A percentile compares a stretch with the other conserved stretches of the same genome.
These are phyloP conservation scores for Pseudofabraea citricarpa DNA, from an alignment of 2,329 filamentous ascomycete species.

Conservation along the genomic window DNA sequence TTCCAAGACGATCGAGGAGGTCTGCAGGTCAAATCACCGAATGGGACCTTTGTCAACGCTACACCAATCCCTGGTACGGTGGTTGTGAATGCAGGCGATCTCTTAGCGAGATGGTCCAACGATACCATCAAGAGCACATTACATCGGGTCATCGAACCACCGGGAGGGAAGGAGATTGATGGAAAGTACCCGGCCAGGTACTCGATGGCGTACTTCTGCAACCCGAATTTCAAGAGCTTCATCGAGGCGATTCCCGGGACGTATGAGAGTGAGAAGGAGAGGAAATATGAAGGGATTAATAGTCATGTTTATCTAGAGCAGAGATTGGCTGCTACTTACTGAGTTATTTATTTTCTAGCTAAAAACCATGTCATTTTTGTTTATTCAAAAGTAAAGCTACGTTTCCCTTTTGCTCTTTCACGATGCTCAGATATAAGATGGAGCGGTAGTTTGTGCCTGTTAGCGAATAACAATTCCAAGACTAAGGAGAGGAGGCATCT, in stretches of 20 bases:
- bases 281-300: constrained; percentile 75
- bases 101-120: constrained; percentile 85
- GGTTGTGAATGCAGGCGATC: constrained; percentile 84
- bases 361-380: no score
- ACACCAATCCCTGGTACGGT: constrained; percentile 77
- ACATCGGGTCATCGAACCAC: constrained; percentile 86
- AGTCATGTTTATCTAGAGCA: constrained; percentile 78
- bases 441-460: no score
- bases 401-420: no score
- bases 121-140: constrained; percentile 87
- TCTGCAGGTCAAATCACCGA: constrained; percentile 59
- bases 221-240: constrained; percentile 57
- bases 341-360: no score
- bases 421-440: no score
- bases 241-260: constrained; percentile 66
- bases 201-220: constrained; percentile 80
- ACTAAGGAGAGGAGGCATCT: no score
- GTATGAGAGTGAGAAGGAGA: constrained; percentile 50
- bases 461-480: no score
- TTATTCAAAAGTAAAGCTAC: no score
- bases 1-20: constrained; percentile 50
- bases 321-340: constrained; percentile 72
- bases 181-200: constrained; percentile 68
- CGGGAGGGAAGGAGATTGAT: constrained; percentile 46
- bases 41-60: constrained; percentile 75